Evolutionary conservation across 2,329 filamentous ascomycete genomes (phyloP).

Genomic region (Fusarium keratoplasticum): DNA sequence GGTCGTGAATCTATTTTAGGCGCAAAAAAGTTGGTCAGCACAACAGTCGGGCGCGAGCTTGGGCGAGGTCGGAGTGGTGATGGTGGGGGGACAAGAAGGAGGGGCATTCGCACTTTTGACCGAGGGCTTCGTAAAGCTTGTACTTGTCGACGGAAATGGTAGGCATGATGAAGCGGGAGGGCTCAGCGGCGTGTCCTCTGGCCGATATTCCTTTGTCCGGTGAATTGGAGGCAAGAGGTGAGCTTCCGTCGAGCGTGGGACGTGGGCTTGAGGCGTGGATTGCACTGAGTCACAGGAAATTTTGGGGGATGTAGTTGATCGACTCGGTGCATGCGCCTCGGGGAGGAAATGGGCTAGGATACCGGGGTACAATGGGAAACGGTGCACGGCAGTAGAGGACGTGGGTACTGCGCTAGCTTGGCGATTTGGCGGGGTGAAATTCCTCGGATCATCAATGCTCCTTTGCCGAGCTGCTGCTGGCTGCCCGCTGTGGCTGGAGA

Average conservation of each 20-base stretch:
- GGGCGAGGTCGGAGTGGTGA: constrained; percentile 33
- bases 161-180: constrained; percentile 73
- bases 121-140: constrained; percentile 91
- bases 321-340: constrained; percentile 6
- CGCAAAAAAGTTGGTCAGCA: constrained; percentile 35
- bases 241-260: constrained; percentile 36
- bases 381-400: background rate
- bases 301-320: constrained; percentile 46
- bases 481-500: background rate
- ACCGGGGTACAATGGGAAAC: constrained; percentile 20
- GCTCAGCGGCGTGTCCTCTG: constrained; percentile 40
- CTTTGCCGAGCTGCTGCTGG: constrained; percentile 16
- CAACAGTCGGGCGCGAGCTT: constrained; percentile 8
- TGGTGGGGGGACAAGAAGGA: constrained; percentile 35
- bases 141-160: constrained; percentile 98
- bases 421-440: constrained; percentile 41
- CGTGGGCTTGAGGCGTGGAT: constrained; percentile 34
- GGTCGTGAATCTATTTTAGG: constrained; percentile 77
- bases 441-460: constrained; percentile 49
- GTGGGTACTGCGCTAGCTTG: constrained; percentile 34
- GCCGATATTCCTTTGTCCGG: constrained; percentile 33
- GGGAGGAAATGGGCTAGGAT: constrained; percentile 13
- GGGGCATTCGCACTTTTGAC: constrained; percentile 74
- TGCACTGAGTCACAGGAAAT: constrained; percentile 56
- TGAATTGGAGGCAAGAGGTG: constrained; percentile 29